Conservation (phyloP, 306 rosid genomes). For the Prunus fruticosa region DNA sequence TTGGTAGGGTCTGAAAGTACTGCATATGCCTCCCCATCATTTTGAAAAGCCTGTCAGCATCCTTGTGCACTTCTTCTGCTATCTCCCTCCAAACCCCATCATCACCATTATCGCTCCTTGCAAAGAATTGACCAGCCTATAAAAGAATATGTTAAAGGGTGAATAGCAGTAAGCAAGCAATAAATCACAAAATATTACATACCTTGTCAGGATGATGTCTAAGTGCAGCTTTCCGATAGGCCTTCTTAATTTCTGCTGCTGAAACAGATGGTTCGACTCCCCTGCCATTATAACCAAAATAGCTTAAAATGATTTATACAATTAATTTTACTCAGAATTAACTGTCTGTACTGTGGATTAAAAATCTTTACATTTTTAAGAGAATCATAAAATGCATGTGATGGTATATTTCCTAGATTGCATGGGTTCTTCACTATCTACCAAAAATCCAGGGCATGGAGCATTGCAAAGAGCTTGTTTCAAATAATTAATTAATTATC, state of each 20-base stretch:
- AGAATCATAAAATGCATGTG: background rate
- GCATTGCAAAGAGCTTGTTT: background rate
- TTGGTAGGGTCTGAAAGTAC: constrained; percentile 79
- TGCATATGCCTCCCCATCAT: constrained; percentile 96
- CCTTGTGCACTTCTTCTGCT: constrained; percentile 78
- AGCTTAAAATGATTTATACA: constrained; percentile 8
- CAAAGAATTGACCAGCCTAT: constrained; percentile 86
- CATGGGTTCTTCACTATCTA: background rate
- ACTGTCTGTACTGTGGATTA: background rate
- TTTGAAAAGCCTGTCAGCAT: constrained; percentile 92
- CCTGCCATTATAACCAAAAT: constrained; percentile 54
- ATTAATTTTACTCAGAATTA: constrained; percentile 12
- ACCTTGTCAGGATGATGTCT: constrained; percentile 99
- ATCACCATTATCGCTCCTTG: constrained; percentile 73
- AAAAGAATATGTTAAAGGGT: constrained; percentile 28
- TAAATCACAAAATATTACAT: constrained; percentile 14
- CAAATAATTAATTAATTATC: background rate
- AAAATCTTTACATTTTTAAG: constrained; percentile 3
- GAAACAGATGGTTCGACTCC: constrained; percentile 85
- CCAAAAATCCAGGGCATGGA: too few relatives aligned
- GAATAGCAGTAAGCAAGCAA: background rate
- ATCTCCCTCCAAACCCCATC: constrained; percentile 72
- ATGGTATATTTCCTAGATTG: background rate
- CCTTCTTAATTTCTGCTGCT: constrained; percentile 86
- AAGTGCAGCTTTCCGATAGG: constrained; percentile 98